These are phyloP conservation scores for Chlorella sp. DNA, from an alignment of 139 green algal species.

Conservation along the genomic window DNA sequence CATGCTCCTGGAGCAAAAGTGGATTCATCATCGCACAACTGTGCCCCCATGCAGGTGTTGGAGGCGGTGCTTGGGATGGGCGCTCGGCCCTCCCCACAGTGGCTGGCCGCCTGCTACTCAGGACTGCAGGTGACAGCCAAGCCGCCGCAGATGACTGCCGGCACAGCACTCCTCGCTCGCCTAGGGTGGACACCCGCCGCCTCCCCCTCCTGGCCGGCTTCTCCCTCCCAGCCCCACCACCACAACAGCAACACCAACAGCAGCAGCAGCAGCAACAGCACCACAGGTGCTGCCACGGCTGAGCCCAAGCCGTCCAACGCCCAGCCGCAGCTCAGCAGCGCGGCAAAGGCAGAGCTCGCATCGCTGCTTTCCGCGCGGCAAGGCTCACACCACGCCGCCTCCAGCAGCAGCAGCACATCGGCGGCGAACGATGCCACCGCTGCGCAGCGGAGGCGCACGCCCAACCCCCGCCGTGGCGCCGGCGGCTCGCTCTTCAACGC, in stretches of 20 bases:
- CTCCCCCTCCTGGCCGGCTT: neutral
- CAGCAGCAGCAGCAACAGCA: neutral
- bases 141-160: neutral
- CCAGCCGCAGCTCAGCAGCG: neutral
- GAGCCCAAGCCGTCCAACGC: neutral
- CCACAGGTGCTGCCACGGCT: neutral
- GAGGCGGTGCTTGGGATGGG: neutral
- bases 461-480: no score
- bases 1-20: neutral
- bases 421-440: no score
- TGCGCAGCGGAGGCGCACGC: no score
- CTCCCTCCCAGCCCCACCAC: neutral
- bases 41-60: neutral
- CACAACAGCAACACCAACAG: no score
- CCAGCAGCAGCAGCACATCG: no score
- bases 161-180: neutral
- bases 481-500: no score
- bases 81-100: neutral
- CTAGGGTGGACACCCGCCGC: neutral
- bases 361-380: no score
- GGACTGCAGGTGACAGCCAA: neutral
- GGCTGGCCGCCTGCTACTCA: neutral
- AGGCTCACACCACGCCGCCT: no score
- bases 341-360: no score
- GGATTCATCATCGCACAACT: neutral